Percentiles rank a stretch among this genome's conserved stretches.
Evolutionary conservation across 495 filamentous ascomycete species (phyloP).

Genomic region (Tuber indicum): DNA sequence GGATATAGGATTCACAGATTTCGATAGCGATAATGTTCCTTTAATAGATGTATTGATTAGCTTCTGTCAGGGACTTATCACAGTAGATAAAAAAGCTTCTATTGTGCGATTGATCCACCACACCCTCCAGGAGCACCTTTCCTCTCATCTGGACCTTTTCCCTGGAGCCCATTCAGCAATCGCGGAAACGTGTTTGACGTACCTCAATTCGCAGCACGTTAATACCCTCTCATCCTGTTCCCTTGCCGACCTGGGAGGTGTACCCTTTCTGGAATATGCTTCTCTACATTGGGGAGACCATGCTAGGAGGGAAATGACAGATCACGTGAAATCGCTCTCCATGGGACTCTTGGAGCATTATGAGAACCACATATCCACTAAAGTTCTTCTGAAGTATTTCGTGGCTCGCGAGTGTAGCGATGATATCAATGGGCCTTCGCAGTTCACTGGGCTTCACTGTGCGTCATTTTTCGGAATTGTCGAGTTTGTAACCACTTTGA

Average conservation of each 20-base stretch:
- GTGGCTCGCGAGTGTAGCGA: background rate
- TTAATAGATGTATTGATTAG: background rate
- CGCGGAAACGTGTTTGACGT: background rate
- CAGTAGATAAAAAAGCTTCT: conserved; percentile 6
- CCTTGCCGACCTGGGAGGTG: background rate
- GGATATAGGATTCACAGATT: background rate
- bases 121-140: background rate
- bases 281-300: background rate
- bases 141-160: background rate
- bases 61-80: conserved; percentile 1
- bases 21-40: background rate
- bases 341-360: background rate
- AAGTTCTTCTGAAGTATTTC: background rate
- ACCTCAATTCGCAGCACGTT: background rate
- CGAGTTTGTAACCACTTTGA: background rate
- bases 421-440: background rate
- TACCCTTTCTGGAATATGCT: background rate
- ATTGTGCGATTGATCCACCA: background rate
- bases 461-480: background rate
- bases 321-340: background rate
- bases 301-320: background rate
- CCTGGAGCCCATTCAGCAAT: background rate
- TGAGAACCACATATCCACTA: background rate
- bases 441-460: background rate
- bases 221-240: background rate